These are phyloP conservation scores for Panaeolus papilionaceus DNA, from an alignment of 768 basidiomycete genomes.

Conservation along the genomic window DNA sequence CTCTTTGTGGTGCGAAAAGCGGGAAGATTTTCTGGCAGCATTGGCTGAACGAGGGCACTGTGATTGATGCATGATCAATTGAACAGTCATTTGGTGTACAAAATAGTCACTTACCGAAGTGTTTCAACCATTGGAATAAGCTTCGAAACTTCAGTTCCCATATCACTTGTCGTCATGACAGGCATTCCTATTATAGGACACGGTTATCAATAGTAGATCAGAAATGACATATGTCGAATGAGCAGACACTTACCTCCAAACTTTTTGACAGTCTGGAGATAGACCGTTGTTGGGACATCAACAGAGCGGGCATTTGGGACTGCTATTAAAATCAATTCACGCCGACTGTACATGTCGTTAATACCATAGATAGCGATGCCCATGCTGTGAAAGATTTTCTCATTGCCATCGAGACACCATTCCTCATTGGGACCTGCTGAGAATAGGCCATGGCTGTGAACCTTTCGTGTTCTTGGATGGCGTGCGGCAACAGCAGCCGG, in stretches of 20 bases:
- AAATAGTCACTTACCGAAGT: constrained; percentile 21
- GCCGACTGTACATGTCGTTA: constrained; percentile 30
- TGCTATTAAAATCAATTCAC: constrained; percentile 27
- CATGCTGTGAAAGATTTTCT: constrained; percentile 33
- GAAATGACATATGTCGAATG: not conserved
- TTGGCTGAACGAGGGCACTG: constrained; percentile 24
- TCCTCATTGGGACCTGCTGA: constrained; percentile 37
- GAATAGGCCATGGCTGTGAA: constrained; percentile 29
- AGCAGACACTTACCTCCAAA: constrained; percentile 23
- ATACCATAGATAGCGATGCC: constrained; percentile 34
- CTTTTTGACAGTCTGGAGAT: constrained; percentile 23
- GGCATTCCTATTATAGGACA: constrained; percentile 29
- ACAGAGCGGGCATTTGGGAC: constrained; percentile 27
- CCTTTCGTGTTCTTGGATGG: constrained; percentile 28
- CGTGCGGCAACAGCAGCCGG: constrained; percentile 19
- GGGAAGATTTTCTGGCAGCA: constrained; percentile 28
- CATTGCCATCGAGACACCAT: constrained; percentile 37
- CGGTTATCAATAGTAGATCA: not conserved
- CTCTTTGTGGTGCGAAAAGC: constrained; percentile 32
- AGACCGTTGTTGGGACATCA: constrained; percentile 28
- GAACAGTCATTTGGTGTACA: not conserved
- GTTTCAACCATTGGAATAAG: not conserved
- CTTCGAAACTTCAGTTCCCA: constrained; percentile 26
- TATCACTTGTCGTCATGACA: constrained; percentile 27
- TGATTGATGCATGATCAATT: not conserved